Percentiles rank a stretch among this genome's conserved stretches.
phyloP scores from a whole-genome alignment of 2,329 filamentous ascomycete species.

The Aureobasidium pullulans region DNA sequence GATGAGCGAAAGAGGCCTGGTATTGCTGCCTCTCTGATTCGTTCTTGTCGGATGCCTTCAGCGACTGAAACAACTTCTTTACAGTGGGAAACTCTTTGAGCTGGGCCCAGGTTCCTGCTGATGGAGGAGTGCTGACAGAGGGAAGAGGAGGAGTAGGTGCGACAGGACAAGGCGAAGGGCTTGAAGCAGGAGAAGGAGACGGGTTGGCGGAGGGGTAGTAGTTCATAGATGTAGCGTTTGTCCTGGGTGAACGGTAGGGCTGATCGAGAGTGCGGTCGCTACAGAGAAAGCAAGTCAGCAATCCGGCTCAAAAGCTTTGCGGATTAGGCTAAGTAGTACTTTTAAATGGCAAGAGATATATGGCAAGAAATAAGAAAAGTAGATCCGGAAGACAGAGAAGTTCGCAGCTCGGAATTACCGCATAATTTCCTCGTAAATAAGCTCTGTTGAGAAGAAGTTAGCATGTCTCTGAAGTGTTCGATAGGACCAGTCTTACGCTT shows the following conservation, averaged over 20 bases:
- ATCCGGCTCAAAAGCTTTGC: background rate
- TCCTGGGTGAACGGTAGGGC: background rate
- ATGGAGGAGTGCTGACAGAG: background rate
- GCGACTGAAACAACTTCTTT: background rate
- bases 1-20: background rate
- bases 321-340: conserved; percentile 8
- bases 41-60: background rate
- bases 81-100: background rate
- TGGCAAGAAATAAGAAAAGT: conserved; percentile 7
- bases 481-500: conserved; percentile 55
- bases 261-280: conserved; percentile 5
- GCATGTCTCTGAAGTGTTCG: background rate
- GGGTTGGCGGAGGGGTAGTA: background rate
- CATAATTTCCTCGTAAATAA: conserved; percentile 98
- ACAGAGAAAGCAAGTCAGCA: background rate
- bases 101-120: background rate
- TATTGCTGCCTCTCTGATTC: background rate
- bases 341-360: conserved; percentile 14
- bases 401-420: conserved; percentile 34
- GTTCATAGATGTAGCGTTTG: background rate
- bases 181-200: background rate
- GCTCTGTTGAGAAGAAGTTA: conserved; percentile 35
- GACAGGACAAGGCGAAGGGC: background rate
- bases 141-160: background rate
- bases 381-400: conserved; percentile 1